phyloP scores from a whole-genome alignment of 202 grass and related monocot genomes.

The Musa balbisiana region DNA sequence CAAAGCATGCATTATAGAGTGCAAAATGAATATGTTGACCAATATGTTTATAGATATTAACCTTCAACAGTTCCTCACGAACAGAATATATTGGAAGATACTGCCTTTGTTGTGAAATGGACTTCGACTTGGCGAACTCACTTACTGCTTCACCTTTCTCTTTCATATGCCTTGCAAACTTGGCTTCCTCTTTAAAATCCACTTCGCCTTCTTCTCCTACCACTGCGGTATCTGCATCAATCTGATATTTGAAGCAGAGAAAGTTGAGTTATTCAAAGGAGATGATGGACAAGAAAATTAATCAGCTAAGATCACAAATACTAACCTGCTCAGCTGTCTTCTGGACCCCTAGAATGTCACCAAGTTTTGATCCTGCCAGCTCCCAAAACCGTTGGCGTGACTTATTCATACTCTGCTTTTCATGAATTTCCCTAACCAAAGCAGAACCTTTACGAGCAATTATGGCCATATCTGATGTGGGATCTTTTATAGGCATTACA shows the following conservation, averaged over 20 bases:
- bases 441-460: slow-evolving; percentile 87
- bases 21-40: background rate
- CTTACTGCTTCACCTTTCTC: slow-evolving; percentile 91
- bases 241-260: slow-evolving; percentile 37
- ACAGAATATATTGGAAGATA: slow-evolving; percentile 98
- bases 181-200: slow-evolving; percentile 93
- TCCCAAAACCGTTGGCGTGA: slow-evolving; percentile 96
- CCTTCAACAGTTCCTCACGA: slow-evolving; percentile 91
- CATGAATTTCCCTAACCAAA: slow-evolving; percentile 91
- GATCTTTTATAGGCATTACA: slow-evolving; percentile 94
- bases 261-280: background rate
- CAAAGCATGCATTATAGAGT: background rate
- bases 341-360: slow-evolving; percentile 95
- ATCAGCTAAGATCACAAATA: slow-evolving; percentile 8
- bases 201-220: slow-evolving; percentile 95
- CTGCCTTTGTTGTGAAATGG: slow-evolving; percentile 88
- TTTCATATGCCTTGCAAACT: slow-evolving; percentile 89
- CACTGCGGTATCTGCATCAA: slow-evolving; percentile 92
- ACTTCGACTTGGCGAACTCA: slow-evolving; percentile 95
- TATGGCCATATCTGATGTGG: slow-evolving; percentile 98
- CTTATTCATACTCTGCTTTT: slow-evolving; percentile 97
- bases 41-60: slow-evolving; percentile 18
- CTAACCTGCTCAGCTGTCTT: slow-evolving; percentile 83
- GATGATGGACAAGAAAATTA: slow-evolving; percentile 13
- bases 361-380: slow-evolving; percentile 96